A percentile compares a stretch with the other conserved stretches of the same genome.
phyloP scores from a whole-genome alignment of 2,329 filamentous ascomycete genomes.

The Cytospora mali region DNA sequence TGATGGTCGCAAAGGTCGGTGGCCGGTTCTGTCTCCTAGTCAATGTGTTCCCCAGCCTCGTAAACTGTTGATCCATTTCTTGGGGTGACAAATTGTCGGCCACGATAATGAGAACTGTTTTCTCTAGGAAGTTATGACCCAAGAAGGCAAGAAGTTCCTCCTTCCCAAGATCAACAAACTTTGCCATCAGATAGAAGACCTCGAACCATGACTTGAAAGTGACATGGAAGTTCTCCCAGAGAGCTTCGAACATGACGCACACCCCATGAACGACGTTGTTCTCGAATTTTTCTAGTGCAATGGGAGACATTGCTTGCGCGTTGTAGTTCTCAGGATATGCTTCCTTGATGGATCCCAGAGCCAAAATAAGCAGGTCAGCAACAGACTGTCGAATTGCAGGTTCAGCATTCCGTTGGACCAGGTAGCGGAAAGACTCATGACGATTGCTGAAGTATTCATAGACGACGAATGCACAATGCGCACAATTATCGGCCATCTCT shows the following conservation, averaged over 20 bases:
- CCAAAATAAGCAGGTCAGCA: conserved; percentile 53
- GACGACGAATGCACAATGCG: conserved; percentile 59
- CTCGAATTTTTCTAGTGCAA: conserved; percentile 34
- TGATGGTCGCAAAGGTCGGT: conserved; percentile 56
- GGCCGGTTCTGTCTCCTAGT: conserved; percentile 54
- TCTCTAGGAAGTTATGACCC: conserved; percentile 61
- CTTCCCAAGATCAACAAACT: conserved; percentile 65
- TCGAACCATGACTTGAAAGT: conserved; percentile 73
- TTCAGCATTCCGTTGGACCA: conserved; percentile 66
- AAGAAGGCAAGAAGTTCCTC: conserved; percentile 62
- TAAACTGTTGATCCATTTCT: conserved; percentile 58
- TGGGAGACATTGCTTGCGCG: conserved; percentile 16
- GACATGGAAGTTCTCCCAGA: conserved; percentile 66
- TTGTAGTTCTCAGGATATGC: conserved; percentile 52
- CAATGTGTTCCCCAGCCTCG: conserved; percentile 55
- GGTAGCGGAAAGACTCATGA: conserved; percentile 60
- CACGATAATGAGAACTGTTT: conserved; percentile 60
- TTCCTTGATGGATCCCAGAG: conserved; percentile 56
- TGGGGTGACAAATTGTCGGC: conserved; percentile 52
- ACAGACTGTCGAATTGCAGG: conserved; percentile 55
- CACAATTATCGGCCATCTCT: conserved; percentile 52
- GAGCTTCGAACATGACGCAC: conserved; percentile 52
- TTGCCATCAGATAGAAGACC: conserved; percentile 70
- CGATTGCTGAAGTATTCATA: conserved; percentile 63
- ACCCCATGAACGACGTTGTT: conserved; percentile 43